Evolutionary conservation across 139 green algal species (phyloP), one percentile per base, ranked within the genome.

Genomic region (Ostreobium quekettii): DNA sequence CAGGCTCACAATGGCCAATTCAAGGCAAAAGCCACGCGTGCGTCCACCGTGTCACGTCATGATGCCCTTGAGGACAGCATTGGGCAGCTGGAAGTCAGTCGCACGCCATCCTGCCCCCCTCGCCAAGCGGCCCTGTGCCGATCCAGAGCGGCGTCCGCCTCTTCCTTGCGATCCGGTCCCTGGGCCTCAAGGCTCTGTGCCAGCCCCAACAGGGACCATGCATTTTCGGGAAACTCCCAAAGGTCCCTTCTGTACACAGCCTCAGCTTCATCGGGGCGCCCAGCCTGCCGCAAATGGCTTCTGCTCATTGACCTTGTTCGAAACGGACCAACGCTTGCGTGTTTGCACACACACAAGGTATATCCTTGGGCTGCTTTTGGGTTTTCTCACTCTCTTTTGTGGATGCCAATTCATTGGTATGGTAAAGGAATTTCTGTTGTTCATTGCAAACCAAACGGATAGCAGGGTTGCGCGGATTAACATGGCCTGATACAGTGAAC

Each of bases 191-290:
- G 49, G 38, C 66, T 61, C 32, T 74, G 65, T 33, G 32, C 53
- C 29, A 86, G 59, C 0, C 82, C 82, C 4, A 75, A 19, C 66
- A 84, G 42, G 2, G 73, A 78, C 72, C 79, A 85, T 28, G 73
- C 73, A 62, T 82, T 85, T 47, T 48, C 19, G 3, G 80, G 80
- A 32, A 79, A 68, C 33, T 77, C 66, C 24, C 26, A 11, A 29
- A 88, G 73, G 46, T 86, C 82, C 35, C 71, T 6, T 22, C 29
- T 6, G 47, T 47, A 66, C 28, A 42, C 30, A 48, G 8, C 19
- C 30, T 66, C 32, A 7, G 59, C 59, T 42, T 19, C 28, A 47
- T 7, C 7, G 32, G 29, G 32, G 15, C 19, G 4, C 32, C 59
- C 59, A 5, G 28, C 30, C 19, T 11, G 4, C 5, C n/a, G n/a